These are phyloP conservation scores for Fusarium sp. DNA, from an alignment of 2,329 filamentous ascomycete species.

Conservation along the genomic window DNA sequence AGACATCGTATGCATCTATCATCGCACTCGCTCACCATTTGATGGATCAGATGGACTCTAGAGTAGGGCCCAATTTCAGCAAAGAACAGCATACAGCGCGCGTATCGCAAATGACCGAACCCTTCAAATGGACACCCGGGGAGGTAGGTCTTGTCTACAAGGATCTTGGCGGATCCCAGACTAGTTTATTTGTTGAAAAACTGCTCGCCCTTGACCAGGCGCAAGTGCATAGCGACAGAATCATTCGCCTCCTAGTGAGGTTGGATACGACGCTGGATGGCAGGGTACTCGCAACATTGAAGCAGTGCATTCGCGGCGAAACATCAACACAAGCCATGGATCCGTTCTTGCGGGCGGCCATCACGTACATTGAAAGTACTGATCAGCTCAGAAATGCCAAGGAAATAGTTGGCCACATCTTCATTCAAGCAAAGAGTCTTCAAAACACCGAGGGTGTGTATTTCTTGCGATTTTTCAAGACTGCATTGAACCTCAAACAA, in stretches of 20 bases:
- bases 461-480: conserved; percentile 62
- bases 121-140: conserved; percentile 60
- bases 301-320: conserved; percentile 65
- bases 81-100: conserved; percentile 58
- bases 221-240: conserved; percentile 62
- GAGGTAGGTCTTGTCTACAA: conserved; percentile 63
- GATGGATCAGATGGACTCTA: conserved; percentile 59
- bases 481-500: conserved; percentile 49
- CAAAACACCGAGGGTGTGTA: conserved; percentile 63
- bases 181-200: conserved; percentile 73
- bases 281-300: conserved; percentile 66
- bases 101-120: conserved; percentile 50
- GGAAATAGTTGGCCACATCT: conserved; percentile 60
- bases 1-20: conserved; percentile 66
- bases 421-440: conserved; percentile 58
- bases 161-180: conserved; percentile 49
- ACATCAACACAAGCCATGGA: conserved; percentile 59
- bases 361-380: conserved; percentile 65
- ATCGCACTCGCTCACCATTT: conserved; percentile 64
- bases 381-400: conserved; percentile 52
- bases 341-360: conserved; percentile 70
- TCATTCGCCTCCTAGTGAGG: conserved; percentile 70
- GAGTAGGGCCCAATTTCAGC: conserved; percentile 53
- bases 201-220: conserved; percentile 74
- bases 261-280: conserved; percentile 64